Base-by-base conservation (phyloP, 1,139 yeast genomes). In the Yamadazyma diddensiae region DNA sequence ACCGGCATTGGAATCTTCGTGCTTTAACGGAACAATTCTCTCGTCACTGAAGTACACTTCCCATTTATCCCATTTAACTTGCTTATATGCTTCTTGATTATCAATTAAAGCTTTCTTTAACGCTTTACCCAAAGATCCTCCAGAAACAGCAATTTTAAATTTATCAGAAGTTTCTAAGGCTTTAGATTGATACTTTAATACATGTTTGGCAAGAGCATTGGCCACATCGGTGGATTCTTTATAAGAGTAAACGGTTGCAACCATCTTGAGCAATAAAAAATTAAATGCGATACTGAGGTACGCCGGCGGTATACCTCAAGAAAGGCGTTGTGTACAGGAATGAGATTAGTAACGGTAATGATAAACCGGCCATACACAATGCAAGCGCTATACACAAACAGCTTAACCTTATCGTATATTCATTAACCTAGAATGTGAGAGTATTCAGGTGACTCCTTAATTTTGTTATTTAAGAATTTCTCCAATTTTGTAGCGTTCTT, bases 401-500 rank as follows among this genome's bases (percentile, higher is more conserved):
- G n/a, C n/a, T n/a, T n/a, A n/a, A n/a, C n/a, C n/a, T n/a, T n/a
- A n/a, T n/a, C n/a, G n/a, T n/a, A n/a, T 9, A 10, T 18, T n/a
- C 31, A 29, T 13, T 23, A 59, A 14, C 65, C 72, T 26, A 69
- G 52, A 42, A 41, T 62, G 45, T 65, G 73, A 10, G 72, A 49
- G 45, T 82, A 84, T 51, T 84, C 94, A 1, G 90, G 84, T 47
- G 79, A 77, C 47, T 92, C 97, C 51, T 82, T 83, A 32, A 92
- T 72, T 59, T 90, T 88, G 29, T 73, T 64, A 50, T 79, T 79
- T 62, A 90, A 75, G 50, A 87, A 88, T 61, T 88, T 90, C 59
- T 92, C 97, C 50, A 92, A 70, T 57, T 92, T 86, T 43, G 82
- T 85, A 20, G 97, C 97, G 59, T 90, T 88, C 56, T 73, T 88